Evolutionary conservation across 495 filamentous ascomycete species (phyloP).

Genomic region (Aspergillus incahuasiensis): DNA sequence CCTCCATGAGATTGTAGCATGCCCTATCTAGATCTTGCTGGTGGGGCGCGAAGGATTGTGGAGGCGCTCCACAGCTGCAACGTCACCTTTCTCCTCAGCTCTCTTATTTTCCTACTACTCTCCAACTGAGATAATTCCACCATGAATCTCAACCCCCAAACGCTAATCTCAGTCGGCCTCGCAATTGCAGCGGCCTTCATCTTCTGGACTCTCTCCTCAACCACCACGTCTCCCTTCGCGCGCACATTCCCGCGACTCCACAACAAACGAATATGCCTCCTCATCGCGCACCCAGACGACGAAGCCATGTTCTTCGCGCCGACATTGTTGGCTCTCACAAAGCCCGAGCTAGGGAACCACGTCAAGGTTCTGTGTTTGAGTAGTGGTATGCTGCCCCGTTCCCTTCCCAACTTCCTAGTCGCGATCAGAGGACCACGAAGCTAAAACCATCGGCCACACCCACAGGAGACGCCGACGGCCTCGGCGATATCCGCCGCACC

Average conservation of each 20-base stretch:
- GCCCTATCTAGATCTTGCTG: too few relatives aligned
- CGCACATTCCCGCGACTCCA: constrained; percentile 63
- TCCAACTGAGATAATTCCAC: neutral
- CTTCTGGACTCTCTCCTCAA: constrained; percentile 48
- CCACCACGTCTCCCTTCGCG: constrained; percentile 57
- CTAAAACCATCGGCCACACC: neutral
- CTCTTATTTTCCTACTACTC: neutral
- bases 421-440: too few relatives aligned
- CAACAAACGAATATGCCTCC: constrained; percentile 77
- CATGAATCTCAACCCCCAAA: constrained; percentile 15
- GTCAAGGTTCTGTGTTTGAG: constrained; percentile 91
- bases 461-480: constrained; percentile 75
- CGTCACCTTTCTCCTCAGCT: neutral
- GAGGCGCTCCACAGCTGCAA: too few relatives aligned
- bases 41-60: too few relatives aligned
- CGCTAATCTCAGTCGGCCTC: constrained; percentile 28
- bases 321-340: constrained; percentile 72
- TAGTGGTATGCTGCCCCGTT: constrained; percentile 52
- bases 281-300: constrained; percentile 97
- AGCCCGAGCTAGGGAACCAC: constrained; percentile 72
- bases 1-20: too few relatives aligned
- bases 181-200: constrained; percentile 32
- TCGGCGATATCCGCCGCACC: constrained; percentile 73
- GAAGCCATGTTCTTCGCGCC: constrained; percentile 99
- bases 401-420: neutral